A percentile compares a stretch with the other conserved stretches of the same genome.
phyloP scores from a whole-genome alignment of 179 eudicot species.

The Beta corolliflora region DNA sequence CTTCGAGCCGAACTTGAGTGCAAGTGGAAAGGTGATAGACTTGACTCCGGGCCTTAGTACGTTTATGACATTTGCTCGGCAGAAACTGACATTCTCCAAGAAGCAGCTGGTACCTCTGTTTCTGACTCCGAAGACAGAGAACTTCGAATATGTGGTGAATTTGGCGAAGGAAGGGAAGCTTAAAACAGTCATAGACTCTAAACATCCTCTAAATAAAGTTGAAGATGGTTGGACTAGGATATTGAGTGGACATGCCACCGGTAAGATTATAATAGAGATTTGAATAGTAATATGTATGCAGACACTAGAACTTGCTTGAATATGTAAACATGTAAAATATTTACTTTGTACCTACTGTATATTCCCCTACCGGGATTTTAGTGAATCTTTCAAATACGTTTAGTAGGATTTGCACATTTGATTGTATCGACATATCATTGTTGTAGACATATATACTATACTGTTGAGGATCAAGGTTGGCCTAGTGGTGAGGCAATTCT shows the following conservation, averaged over 20 bases:
- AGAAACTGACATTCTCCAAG: slow-evolving; percentile 51
- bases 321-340: too few species aligned
- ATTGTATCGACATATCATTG: too few species aligned
- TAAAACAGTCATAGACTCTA: slow-evolving; percentile 60
- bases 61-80: slow-evolving; percentile 42
- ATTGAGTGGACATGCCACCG: slow-evolving; percentile 59
- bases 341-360: too few species aligned
- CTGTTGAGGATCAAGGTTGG: too few species aligned
- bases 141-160: slow-evolving; percentile 46
- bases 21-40: slow-evolving; percentile 61
- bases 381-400: too few species aligned
- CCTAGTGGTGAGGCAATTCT: too few species aligned
- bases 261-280: slow-evolving; percentile 55
- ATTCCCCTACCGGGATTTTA: too few species aligned
- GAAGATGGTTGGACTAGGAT: slow-evolving; percentile 68
- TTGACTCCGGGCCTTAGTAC: slow-evolving; percentile 45
- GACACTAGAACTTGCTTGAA: too few species aligned
- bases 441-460: too few species aligned
- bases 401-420: too few species aligned
- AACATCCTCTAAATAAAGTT: slow-evolving; percentile 45
- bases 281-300: not conserved
- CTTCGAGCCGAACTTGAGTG: slow-evolving; percentile 50
- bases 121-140: slow-evolving; percentile 35
- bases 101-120: slow-evolving; percentile 49
- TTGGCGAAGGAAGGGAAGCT: slow-evolving; percentile 54